A percentile compares a stretch with the other conserved stretches of the same genome.
Evolutionary conservation across 2,329 filamentous ascomycete species (phyloP).

Genomic region (Alternaria hordeiaustralica): DNA sequence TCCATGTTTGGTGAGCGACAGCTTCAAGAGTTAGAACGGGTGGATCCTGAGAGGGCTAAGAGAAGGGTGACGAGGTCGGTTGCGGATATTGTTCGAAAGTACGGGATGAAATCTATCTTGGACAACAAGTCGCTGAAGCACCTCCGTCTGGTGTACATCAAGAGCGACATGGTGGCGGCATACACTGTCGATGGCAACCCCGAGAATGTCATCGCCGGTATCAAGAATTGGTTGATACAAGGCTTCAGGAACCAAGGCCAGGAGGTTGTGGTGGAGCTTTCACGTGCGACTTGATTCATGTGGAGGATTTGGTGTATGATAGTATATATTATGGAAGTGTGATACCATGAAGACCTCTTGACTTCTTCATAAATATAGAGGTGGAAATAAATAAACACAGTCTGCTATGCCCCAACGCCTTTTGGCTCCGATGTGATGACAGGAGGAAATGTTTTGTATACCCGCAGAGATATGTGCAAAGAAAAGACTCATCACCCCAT

Average conservation of each 20-base stretch:
- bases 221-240: conserved; percentile 3
- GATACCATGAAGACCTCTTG: background rate
- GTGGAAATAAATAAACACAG: background rate
- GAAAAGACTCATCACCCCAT: background rate
- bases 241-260: conserved; percentile 4
- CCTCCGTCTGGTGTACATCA: conserved; percentile 79
- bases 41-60: conserved; percentile 80
- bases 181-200: conserved; percentile 58
- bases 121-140: conserved; percentile 72
- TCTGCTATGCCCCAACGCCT: background rate
- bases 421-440: background rate
- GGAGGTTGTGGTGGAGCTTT: background rate
- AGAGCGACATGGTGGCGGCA: conserved; percentile 64
- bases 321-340: background rate
- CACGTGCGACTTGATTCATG: background rate
- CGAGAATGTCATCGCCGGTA: background rate
- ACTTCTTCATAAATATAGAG: background rate
- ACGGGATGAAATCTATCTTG: conserved; percentile 76
- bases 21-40: conserved; percentile 72
- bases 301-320: background rate
- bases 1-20: conserved; percentile 66
- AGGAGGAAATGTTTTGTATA: background rate
- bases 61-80: conserved; percentile 76
- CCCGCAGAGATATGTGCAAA: background rate
- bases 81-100: conserved; percentile 78